Evolutionary conservation across 2,329 filamentous ascomycete species (phyloP), one percentile per base, ranked within the genome.

Genomic region (Teratosphaeria viscida): DNA sequence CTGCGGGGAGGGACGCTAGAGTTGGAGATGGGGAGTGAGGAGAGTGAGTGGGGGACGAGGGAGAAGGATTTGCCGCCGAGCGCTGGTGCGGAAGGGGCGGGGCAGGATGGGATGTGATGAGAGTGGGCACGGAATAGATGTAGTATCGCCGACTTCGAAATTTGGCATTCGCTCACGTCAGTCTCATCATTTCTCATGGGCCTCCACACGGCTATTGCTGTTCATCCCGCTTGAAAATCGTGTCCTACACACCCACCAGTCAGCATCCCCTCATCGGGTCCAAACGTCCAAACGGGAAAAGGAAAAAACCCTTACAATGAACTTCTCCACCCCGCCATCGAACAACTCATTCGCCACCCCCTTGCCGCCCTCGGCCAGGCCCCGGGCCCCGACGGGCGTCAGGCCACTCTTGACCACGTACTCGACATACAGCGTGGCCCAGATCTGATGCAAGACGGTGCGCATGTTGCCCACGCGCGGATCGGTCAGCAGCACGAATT

Each of bases 371-470:
- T 49, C 43, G 19, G 43, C 43, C 35, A 84, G 73, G 12, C 84
- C 84, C 10, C 81, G 79, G 70, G 86, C 83, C 67, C 86, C 84
- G 1, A 78, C 74, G 0, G 84, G 84, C 39, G 82, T 81, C 23
- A 86, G 74, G 2, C 84, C 84, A 62, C 84, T 86, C 70, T 86
- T 86, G 56, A 86, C 82, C 34, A 86, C 84, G 70, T 94, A 99
- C 78, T 99, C 94, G 19, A 99, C 92, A 78, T 94, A 99, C 27
- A 97, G 83, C 73, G 95, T 97, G 60, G 96, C 95, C 75, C 96
- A 99, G 63, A 99, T 96, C 81, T 99, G 94, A 73, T 99, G 92
- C 70, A 99, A 77, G 26, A 95, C 92, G 68, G 95, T 90, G 53
- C 92, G 85, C 85, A 99, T 92, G 75, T 91, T 96, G 66, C 88